Percentiles rank a stretch among this genome's conserved stretches.
Conservation (phyloP, 169 alveolate species). For the Eimeria falciformis region DNA sequence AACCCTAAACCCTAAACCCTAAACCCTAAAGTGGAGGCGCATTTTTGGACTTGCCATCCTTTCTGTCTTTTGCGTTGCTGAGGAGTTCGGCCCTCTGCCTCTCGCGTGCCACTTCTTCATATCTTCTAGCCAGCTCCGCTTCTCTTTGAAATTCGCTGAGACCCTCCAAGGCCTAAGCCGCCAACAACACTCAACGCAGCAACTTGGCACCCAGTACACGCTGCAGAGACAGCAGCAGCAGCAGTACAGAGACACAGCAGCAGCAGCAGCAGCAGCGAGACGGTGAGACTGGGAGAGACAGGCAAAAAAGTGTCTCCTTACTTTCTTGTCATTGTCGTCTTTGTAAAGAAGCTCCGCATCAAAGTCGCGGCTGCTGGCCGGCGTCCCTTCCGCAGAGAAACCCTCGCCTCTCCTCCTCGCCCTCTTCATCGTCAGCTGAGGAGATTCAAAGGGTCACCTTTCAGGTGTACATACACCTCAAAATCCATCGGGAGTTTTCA, state of each 20-base stretch:
- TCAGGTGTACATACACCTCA: too few species aligned
- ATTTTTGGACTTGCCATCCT: neutral
- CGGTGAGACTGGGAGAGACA: neutral
- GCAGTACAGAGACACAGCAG: conserved; percentile 3
- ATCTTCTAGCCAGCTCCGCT: conserved; percentile 71
- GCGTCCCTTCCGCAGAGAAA: neutral
- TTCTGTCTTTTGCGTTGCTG: neutral
- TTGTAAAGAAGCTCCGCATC: conserved; percentile 35
- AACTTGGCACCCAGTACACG: neutral
- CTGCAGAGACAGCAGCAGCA: neutral
- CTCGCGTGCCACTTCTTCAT: conserved; percentile 58
- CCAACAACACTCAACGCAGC: neutral
- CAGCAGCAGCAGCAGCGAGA: too few species aligned
- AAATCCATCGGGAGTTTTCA: too few species aligned
- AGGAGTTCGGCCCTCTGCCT: conserved; percentile 34
- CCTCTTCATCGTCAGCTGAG: neutral
- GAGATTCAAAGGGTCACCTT: neutral
- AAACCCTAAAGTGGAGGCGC: too few species aligned
- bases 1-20: too few species aligned
- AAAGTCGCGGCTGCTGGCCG: neutral
- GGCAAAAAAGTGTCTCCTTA: neutral
- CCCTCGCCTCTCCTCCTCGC: neutral
- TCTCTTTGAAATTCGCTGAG: conserved; percentile 59
- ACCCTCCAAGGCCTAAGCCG: conserved; percentile 31
- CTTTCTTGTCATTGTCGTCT: conserved; percentile 10